Percentiles rank a stretch among this genome's conserved stretches.
phyloP scores from a whole-genome alignment of 1,284 basidiomycete species.

The Afroboletus lepidellus region DNA sequence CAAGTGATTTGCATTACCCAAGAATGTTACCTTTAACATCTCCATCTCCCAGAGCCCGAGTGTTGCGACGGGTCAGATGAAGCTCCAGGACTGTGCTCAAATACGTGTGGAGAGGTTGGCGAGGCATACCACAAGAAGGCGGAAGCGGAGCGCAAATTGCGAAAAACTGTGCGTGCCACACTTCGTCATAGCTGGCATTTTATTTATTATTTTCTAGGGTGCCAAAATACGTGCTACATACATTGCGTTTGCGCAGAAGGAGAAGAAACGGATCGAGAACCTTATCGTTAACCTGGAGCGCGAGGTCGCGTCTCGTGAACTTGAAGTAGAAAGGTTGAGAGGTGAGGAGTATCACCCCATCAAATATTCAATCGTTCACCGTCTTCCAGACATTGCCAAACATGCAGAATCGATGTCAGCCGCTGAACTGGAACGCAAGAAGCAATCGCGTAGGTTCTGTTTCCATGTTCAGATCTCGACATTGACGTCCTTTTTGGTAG shows the following conservation, averaged over 20 bases:
- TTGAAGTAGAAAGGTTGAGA: slow-evolving; percentile 67
- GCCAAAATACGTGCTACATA: slow-evolving; percentile 90
- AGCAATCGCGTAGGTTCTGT: slow-evolving; percentile 71
- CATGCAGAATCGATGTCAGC: slow-evolving; percentile 73
- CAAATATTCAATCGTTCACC: background rate
- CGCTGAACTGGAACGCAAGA: slow-evolving; percentile 75
- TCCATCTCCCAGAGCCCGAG: slow-evolving; percentile 65
- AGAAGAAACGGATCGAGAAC: slow-evolving; percentile 77
- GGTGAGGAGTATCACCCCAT: slow-evolving; percentile 39
- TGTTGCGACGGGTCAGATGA: slow-evolving; percentile 99
- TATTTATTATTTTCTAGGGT: slow-evolving; percentile 51
- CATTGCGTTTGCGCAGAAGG: slow-evolving; percentile 82
- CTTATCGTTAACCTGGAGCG: slow-evolving; percentile 51
- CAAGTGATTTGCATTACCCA: slow-evolving; percentile 40
- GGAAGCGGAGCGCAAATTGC: slow-evolving; percentile 73
- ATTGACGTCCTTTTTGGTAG: slow-evolving; percentile 39
- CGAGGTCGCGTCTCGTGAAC: slow-evolving; percentile 62
- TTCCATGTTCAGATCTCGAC: slow-evolving; percentile 21
- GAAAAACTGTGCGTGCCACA: slow-evolving; percentile 64
- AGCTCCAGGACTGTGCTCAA: slow-evolving; percentile 71
- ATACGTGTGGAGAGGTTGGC: slow-evolving; percentile 79
- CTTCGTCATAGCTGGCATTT: background rate
- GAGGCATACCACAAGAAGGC: slow-evolving; percentile 63
- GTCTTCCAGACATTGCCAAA: slow-evolving; percentile 58
- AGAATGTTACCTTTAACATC: background rate